Evolutionary conservation across 163 green algal genomes (phyloP).

Genomic region (Volvox carteri): DNA sequence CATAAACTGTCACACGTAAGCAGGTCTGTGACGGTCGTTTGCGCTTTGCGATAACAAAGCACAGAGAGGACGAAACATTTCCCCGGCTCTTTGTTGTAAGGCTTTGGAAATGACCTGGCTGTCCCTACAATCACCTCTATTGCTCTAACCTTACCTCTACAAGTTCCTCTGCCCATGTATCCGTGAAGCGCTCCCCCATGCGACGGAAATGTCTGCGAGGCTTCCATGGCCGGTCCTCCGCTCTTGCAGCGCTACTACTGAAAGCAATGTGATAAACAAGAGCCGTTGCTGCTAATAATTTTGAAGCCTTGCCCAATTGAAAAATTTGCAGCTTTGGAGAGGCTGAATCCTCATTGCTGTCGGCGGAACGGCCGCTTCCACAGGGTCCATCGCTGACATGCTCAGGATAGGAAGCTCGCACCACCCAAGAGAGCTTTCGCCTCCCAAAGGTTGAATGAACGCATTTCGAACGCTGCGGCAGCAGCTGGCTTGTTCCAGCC

Average conservation of each 20-base stretch:
- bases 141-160: constrained; percentile 64
- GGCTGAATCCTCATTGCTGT: no score
- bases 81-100: no score
- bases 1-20: no score
- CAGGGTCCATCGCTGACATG: constrained; percentile 3
- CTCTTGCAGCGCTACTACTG: constrained; percentile 52
- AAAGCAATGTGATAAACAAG: constrained; percentile 35
- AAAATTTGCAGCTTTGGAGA: background rate
- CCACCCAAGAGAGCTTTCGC: background rate
- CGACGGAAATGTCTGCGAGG: constrained; percentile 66
- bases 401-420: background rate
- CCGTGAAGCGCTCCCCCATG: constrained; percentile 70
- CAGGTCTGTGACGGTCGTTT: no score
- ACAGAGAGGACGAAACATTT: no score
- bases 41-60: no score
- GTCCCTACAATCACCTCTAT: no score
- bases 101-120: no score
- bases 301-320: constrained; percentile 20
- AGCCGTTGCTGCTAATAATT: constrained; percentile 19
- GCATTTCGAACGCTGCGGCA: constrained; percentile 5
- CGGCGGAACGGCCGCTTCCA: constrained; percentile 1
- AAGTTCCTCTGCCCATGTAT: constrained; percentile 68
- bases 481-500: constrained; percentile 2
- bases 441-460: background rate
- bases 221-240: constrained; percentile 66